Evolutionary conservation across 495 filamentous ascomycete genomes (phyloP).

Genomic region (Entonaema liquescens): DNA sequence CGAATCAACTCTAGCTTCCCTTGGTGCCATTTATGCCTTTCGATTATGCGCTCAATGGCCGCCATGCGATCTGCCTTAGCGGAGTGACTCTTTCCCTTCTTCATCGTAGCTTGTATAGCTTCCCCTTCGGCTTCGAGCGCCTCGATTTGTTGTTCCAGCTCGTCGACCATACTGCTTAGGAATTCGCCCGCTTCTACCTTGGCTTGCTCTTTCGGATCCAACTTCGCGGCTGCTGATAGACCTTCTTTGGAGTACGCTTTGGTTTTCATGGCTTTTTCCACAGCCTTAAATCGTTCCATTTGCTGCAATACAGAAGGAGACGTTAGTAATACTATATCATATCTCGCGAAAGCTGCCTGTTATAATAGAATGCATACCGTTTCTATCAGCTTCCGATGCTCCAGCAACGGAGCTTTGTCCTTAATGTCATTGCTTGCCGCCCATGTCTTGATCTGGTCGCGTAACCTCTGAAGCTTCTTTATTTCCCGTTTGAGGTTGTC

Average conservation of each 20-base stretch:
- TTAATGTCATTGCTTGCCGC: constrained; percentile 97
- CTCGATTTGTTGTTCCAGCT: constrained; percentile 92
- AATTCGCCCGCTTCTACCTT: constrained; percentile 88
- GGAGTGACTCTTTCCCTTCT: constrained; percentile 89
- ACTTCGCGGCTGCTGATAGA: constrained; percentile 83
- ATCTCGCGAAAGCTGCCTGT: constrained; percentile 9
- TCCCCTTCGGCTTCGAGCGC: constrained; percentile 91
- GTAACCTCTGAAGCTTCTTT: constrained; percentile 97
- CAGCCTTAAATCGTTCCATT: constrained; percentile 99
- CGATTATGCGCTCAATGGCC: constrained; percentile 82
- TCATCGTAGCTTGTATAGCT: constrained; percentile 83
- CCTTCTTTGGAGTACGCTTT: constrained; percentile 99
- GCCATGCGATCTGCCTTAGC: constrained; percentile 86
- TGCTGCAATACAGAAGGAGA: constrained; percentile 64
- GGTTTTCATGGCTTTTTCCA: constrained; percentile 99
- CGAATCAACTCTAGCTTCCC: constrained; percentile 90
- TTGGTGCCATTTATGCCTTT: constrained; percentile 96
- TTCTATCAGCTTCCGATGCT: constrained; percentile 94
- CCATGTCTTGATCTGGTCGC: constrained; percentile 99
- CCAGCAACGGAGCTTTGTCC: constrained; percentile 93
- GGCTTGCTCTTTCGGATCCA: constrained; percentile 94
- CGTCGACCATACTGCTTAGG: constrained; percentile 85
- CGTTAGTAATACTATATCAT: constrained; percentile 22
- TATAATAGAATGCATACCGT: constrained; percentile 69
- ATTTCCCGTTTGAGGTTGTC: constrained; percentile 98